Conservation (phyloP, 2,329 filamentous ascomycete species). For the Aspergillus viridinutans region DNA sequence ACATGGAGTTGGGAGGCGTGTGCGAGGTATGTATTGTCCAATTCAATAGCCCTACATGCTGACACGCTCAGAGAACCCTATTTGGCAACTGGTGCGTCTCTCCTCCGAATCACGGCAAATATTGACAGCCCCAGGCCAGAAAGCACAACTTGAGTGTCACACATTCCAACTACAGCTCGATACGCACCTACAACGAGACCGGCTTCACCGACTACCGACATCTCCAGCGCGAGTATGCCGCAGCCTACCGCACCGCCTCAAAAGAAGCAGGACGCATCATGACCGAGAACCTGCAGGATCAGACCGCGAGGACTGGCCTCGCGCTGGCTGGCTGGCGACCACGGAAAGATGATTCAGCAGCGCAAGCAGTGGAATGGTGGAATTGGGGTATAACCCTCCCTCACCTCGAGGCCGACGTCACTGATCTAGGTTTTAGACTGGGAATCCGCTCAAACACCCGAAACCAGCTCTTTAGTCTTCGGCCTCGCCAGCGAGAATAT, state of each 20-base stretch:
- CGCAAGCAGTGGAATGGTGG: constrained; percentile 60
- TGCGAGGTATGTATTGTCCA: constrained; percentile 11
- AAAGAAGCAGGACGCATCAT: constrained; percentile 56
- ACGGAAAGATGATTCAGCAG: constrained; percentile 48
- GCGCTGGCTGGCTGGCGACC: constrained; percentile 61
- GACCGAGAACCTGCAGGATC: constrained; percentile 57
- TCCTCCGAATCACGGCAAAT: background rate
- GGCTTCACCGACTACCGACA: constrained; percentile 51
- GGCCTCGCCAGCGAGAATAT: constrained; percentile 55
- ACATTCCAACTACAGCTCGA: constrained; percentile 56
- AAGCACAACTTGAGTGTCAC: constrained; percentile 55
- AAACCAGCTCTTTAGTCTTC: constrained; percentile 54
- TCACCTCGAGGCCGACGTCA: background rate
- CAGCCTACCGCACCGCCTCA: constrained; percentile 44
- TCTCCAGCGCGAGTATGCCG: constrained; percentile 50
- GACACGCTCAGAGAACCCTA: constrained; percentile 44
- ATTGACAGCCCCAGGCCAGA: constrained; percentile 39
- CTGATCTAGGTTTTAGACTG: constrained; percentile 42
- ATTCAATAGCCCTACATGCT: background rate
- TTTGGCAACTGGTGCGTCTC: constrained; percentile 48
- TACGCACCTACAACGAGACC: constrained; percentile 58
- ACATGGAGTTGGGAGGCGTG: constrained; percentile 37
- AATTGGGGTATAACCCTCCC: constrained; percentile 33
- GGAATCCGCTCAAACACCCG: constrained; percentile 56
- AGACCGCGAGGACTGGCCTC: constrained; percentile 56